Evolutionary conservation across 2,329 filamentous ascomycete species (phyloP).

Genomic region (Ceratocystis eucalypticola): DNA sequence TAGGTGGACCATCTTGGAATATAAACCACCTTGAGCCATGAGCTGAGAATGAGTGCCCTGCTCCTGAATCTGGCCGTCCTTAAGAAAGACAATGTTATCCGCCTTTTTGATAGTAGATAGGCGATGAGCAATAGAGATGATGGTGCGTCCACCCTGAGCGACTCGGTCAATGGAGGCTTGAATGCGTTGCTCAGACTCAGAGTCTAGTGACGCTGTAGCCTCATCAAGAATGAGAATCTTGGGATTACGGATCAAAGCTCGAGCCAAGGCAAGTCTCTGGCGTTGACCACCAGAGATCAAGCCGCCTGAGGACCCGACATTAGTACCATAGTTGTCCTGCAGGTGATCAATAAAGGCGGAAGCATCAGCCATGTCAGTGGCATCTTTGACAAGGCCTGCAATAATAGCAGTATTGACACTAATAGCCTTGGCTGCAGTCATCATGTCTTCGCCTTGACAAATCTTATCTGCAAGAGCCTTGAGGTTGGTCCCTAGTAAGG

Average conservation of each 20-base stretch:
- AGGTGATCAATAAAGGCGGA: slow-evolving; percentile 40
- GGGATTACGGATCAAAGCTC: slow-evolving; percentile 43
- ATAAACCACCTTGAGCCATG: slow-evolving; percentile 37
- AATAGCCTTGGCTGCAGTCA: slow-evolving; percentile 31
- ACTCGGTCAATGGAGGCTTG: slow-evolving; percentile 35
- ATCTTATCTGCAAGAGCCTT: slow-evolving; percentile 38
- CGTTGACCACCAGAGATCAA: slow-evolving; percentile 47
- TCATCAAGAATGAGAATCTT: slow-evolving; percentile 48
- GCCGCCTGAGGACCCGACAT: slow-evolving; percentile 40
- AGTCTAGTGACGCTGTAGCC: slow-evolving; percentile 48
- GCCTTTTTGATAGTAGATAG: slow-evolving; percentile 49
- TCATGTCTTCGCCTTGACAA: slow-evolving; percentile 37
- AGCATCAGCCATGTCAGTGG: slow-evolving; percentile 46
- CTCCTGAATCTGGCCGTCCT: slow-evolving; percentile 46
- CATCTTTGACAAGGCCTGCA: slow-evolving; percentile 35
- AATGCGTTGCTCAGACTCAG: slow-evolving; percentile 42
- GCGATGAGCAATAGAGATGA: slow-evolving; percentile 52
- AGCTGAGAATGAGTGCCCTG: slow-evolving; percentile 50
- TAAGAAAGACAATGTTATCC: slow-evolving; percentile 54
- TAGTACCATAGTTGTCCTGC: slow-evolving; percentile 40
- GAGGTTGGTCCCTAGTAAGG: slow-evolving; percentile 37
- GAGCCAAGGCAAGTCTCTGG: slow-evolving; percentile 45
- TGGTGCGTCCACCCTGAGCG: slow-evolving; percentile 40
- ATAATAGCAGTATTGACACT: slow-evolving; percentile 37
- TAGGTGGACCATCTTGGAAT: slow-evolving; percentile 38